Percentiles rank a stretch among this genome's conserved stretches.
phyloP scores from a whole-genome alignment of 2,329 filamentous ascomycete species.

The Claviceps fusiformis region DNA sequence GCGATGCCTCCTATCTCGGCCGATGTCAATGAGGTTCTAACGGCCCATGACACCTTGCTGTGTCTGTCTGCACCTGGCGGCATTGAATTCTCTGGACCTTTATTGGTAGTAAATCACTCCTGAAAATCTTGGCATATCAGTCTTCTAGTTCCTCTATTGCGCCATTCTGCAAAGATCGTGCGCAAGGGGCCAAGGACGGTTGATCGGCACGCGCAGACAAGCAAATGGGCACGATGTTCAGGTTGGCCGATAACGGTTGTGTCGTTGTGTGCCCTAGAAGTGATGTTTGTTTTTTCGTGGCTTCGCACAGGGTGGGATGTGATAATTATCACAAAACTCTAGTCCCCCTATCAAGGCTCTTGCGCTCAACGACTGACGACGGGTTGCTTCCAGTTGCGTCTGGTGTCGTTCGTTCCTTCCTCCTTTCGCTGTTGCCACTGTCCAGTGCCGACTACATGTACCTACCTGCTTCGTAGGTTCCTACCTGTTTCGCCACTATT shows the following conservation, averaged over 20 bases:
- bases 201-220: neutral
- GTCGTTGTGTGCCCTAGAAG: neutral
- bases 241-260: neutral
- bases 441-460: neutral
- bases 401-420: neutral
- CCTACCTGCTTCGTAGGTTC: too few species aligned
- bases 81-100: neutral
- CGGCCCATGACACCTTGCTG: neutral
- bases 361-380: neutral
- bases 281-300: neutral
- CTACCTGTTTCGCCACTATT: neutral
- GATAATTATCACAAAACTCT: neutral
- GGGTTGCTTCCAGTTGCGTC: neutral
- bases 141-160: neutral
- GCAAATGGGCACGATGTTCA: neutral
- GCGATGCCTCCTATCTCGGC: constrained; percentile 2
- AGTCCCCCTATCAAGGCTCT: neutral
- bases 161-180: neutral
- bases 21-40: neutral
- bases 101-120: constrained; percentile 4
- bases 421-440: neutral
- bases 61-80: constrained; percentile 1
- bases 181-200: neutral
- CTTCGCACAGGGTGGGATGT: neutral
- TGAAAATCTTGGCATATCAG: neutral